phyloP scores from a whole-genome alignment of 108 stramenopile species.

The Nannochloropsis salina region DNA sequence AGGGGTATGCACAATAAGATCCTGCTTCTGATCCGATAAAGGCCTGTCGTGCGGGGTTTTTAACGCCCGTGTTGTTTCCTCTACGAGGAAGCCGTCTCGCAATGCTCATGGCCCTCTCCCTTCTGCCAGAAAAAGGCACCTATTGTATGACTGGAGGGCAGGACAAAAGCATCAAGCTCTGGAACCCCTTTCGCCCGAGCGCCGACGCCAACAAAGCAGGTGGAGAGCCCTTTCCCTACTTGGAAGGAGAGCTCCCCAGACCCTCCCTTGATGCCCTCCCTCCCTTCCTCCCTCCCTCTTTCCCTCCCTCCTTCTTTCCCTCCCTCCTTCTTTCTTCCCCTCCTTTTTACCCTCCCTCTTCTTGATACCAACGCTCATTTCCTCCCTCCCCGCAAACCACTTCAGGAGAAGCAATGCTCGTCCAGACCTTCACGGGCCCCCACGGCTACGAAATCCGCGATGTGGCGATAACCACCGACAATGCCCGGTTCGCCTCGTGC shows the following conservation, averaged over 20 bases:
- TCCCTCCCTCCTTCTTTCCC: not conserved
- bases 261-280: not conserved
- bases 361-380: too few relatives aligned
- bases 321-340: too few relatives aligned
- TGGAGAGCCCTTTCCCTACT: constrained; percentile 19
- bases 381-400: too few relatives aligned
- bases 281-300: not conserved
- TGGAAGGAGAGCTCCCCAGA: not conserved
- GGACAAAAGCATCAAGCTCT: constrained; percentile 35
- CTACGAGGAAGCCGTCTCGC: too few relatives aligned
- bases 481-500: constrained; percentile 50
- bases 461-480: constrained; percentile 48
- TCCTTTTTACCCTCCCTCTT: too few relatives aligned
- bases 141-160: constrained; percentile 44
- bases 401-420: constrained; percentile 34
- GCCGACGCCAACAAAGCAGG: not conserved
- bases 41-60: too few relatives aligned
- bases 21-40: too few relatives aligned
- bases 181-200: constrained; percentile 28
- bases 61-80: too few relatives aligned
- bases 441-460: constrained; percentile 54
- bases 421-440: constrained; percentile 50
- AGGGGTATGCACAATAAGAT: too few relatives aligned
- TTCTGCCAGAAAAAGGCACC: constrained; percentile 24
- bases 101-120: too few relatives aligned